phyloP scores from a whole-genome alignment of 2,329 filamentous ascomycete species.

The Stachybotrys elegans region DNA sequence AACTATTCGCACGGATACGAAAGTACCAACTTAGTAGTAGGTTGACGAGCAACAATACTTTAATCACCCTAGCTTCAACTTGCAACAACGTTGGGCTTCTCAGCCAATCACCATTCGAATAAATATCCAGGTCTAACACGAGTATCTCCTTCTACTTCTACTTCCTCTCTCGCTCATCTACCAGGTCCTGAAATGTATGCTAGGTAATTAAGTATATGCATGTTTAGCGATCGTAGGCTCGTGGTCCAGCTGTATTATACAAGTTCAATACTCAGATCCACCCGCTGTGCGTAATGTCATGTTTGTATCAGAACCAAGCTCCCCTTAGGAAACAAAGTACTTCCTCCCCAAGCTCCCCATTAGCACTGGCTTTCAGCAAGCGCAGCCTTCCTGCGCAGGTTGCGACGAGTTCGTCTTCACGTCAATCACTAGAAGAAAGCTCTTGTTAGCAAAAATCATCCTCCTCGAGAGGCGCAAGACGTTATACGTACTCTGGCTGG shows the following conservation, averaged over 20 bases:
- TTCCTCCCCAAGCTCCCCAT: not conserved
- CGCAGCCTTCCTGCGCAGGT: constrained; percentile 67
- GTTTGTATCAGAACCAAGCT: constrained; percentile 5
- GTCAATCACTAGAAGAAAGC: constrained; percentile 67
- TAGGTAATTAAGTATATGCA: constrained; percentile 18
- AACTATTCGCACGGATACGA: too few species aligned
- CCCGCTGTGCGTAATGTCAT: constrained; percentile 28
- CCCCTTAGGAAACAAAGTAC: too few species aligned
- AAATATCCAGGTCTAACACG: too few species aligned
- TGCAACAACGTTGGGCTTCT: too few species aligned
- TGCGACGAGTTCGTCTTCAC: constrained; percentile 76
- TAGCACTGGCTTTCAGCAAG: constrained; percentile 28
- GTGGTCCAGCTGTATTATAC: constrained; percentile 28
- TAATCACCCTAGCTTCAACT: too few species aligned
- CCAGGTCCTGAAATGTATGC: too few species aligned
- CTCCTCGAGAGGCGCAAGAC: not conserved
- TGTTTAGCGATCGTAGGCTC: constrained; percentile 25
- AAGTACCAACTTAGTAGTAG: too few species aligned
- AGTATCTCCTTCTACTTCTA: too few species aligned
- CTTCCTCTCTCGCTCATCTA: too few species aligned
- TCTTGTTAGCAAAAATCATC: constrained; percentile 15
- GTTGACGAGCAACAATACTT: too few species aligned
- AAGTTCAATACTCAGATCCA: constrained; percentile 24
- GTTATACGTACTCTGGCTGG: constrained; percentile 66
- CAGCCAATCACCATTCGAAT: too few species aligned